A percentile compares a stretch with the other conserved stretches of the same genome.
These are phyloP conservation scores for Amanita molliuscula DNA, from an alignment of 768 basidiomycete species.

Conservation along the genomic window DNA sequence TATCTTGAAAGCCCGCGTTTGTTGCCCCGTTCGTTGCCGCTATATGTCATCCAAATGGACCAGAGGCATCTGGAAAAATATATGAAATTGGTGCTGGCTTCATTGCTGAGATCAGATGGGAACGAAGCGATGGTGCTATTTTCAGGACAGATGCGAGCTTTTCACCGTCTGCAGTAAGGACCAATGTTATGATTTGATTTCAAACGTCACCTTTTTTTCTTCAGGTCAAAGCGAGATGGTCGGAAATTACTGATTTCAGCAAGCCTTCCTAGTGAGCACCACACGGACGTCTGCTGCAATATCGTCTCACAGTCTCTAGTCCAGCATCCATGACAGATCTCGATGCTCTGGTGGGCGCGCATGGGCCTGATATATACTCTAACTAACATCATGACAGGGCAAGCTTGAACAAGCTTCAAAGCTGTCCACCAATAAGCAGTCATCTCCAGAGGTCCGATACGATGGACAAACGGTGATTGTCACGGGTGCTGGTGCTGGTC, in stretches of 20 bases:
- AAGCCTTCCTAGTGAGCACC: conserved; percentile 55
- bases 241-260: conserved; percentile 70
- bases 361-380: background rate
- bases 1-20: conserved; percentile 59
- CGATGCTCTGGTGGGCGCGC: conserved; percentile 37
- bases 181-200: background rate
- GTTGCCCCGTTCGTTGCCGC: conserved; percentile 90
- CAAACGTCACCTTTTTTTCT: background rate
- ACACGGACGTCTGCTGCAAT: background rate
- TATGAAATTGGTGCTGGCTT: conserved; percentile 95
- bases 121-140: conserved; percentile 75
- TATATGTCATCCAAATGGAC: conserved; percentile 76
- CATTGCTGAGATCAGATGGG: conserved; percentile 87
- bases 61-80: conserved; percentile 68
- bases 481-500: conserved; percentile 91
- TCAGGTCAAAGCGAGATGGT: conserved; percentile 79
- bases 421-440: conserved; percentile 59
- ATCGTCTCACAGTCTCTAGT: conserved; percentile 24
- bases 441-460: conserved; percentile 63
- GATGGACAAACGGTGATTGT: conserved; percentile 88
- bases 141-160: conserved; percentile 88
- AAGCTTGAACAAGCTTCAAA: conserved; percentile 56
- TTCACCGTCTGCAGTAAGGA: conserved; percentile 83
- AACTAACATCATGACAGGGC: conserved; percentile 19
- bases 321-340: conserved; percentile 56